Percentiles rank a stretch among this genome's conserved stretches.
phyloP scores from a whole-genome alignment of 116 monocot genomes.

The Phalaenopsis hybrid region DNA sequence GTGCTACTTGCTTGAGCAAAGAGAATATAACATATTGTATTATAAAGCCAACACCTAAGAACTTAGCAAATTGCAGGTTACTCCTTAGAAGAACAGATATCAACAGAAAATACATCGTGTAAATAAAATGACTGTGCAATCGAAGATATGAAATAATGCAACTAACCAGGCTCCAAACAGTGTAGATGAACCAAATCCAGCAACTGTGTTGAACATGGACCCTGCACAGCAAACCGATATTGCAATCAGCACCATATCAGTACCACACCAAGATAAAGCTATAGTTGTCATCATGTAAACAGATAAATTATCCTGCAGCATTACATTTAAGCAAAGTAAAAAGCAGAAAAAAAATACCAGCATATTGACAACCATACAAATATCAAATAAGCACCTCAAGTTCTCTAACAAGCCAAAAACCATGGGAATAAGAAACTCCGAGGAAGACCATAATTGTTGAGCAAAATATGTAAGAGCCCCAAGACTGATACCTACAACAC shows the following conservation, averaged over 20 bases:
- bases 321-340: slow-evolving; percentile 41
- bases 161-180: slow-evolving; percentile 56
- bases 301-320: slow-evolving; percentile 50
- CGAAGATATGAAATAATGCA: slow-evolving; percentile 41
- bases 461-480: slow-evolving; percentile 23
- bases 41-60: slow-evolving; percentile 19
- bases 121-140: slow-evolving; percentile 63
- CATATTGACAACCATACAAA: slow-evolving; percentile 36
- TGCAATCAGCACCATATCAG: slow-evolving; percentile 81
- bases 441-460: slow-evolving; percentile 27
- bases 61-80: slow-evolving; percentile 62
- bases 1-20: slow-evolving; percentile 41
- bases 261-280: slow-evolving; percentile 65
- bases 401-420: slow-evolving; percentile 6
- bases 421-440: slow-evolving; percentile 24
- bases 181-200: slow-evolving; percentile 72
- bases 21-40: slow-evolving; percentile 25
- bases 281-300: slow-evolving; percentile 79
- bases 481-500: slow-evolving; percentile 18
- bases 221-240: slow-evolving; percentile 94
- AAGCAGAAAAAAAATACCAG: slow-evolving; percentile 27
- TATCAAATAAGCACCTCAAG: slow-evolving; percentile 35
- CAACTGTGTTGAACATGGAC: slow-evolving; percentile 90
- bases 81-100: slow-evolving; percentile 26
- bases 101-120: no score